Conservation (phyloP, 495 filamentous ascomycete species). For the Xylaria scruposa region DNA sequence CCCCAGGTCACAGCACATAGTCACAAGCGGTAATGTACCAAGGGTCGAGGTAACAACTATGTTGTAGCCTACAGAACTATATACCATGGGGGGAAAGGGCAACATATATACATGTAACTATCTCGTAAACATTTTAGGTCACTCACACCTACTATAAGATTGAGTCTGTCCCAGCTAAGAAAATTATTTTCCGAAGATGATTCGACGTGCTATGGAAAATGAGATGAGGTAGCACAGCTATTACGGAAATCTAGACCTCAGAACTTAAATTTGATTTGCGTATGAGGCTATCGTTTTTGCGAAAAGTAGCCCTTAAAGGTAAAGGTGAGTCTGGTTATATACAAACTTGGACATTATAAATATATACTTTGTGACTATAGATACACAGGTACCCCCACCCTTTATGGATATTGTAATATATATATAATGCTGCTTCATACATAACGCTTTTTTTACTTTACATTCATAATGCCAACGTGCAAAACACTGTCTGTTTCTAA, state of each 20-base stretch:
- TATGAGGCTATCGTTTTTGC: not conserved
- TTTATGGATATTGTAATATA: not conserved
- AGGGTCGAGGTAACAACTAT: conserved; percentile 2
- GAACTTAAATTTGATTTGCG: not conserved
- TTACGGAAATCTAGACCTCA: not conserved
- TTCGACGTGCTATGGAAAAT: not conserved
- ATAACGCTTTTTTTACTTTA: not conserved
- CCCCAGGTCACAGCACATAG: not conserved
- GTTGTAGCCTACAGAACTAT: conserved; percentile 1
- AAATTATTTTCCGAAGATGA: not conserved
- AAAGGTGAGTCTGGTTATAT: not conserved
- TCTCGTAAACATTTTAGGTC: not conserved
- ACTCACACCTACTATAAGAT: not conserved
- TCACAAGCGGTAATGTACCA: not conserved
- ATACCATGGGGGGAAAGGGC: not conserved
- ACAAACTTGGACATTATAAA: not conserved
- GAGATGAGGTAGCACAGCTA: not conserved
- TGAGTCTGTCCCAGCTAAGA: not conserved
- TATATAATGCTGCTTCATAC: not conserved
- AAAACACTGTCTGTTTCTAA: not conserved
- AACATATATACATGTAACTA: not conserved
- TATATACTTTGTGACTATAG: not conserved
- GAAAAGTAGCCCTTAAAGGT: not conserved
- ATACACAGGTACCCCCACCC: not conserved
- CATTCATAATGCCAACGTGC: not conserved